Evolutionary conservation across 1,139 yeast species (phyloP).

Genomic region (Saccharomyces hybrid): DNA sequence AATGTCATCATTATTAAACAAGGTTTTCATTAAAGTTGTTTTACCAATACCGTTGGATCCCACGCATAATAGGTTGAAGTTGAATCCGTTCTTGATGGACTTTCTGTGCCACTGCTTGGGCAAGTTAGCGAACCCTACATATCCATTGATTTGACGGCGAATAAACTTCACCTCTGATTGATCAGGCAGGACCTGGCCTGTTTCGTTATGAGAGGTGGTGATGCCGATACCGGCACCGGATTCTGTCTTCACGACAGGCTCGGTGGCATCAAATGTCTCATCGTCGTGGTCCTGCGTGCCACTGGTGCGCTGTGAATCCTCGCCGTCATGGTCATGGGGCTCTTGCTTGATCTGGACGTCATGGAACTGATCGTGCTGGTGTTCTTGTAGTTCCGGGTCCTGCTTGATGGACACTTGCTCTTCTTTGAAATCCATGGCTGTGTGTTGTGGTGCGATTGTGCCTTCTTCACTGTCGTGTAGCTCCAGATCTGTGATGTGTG

Average conservation of each 20-base stretch:
- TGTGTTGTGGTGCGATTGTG: background rate
- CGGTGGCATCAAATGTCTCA: background rate
- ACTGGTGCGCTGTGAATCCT: background rate
- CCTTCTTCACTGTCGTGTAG: background rate
- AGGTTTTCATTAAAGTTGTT: conserved; percentile 82
- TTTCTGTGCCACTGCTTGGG: conserved; percentile 99
- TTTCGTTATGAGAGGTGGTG: background rate
- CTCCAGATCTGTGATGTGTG: background rate
- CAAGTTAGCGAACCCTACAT: conserved; percentile 94
- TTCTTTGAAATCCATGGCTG: conserved; percentile 8
- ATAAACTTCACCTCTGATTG: conserved; percentile 45
- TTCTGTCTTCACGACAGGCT: conserved; percentile 1
- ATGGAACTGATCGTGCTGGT: background rate
- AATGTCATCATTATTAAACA: conserved; percentile 65
- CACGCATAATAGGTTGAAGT: conserved; percentile 78
- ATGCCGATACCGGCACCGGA: conserved; percentile 6
- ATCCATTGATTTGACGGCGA: conserved; percentile 78
- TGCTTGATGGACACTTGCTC: conserved; percentile 9
- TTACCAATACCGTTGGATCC: conserved; percentile 94
- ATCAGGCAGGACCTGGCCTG: conserved; percentile 29
- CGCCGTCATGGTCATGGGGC: background rate
- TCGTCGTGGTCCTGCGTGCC: background rate
- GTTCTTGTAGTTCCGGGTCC: conserved; percentile 4
- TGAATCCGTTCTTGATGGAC: conserved; percentile 89
- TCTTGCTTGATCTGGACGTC: background rate